Base-by-base conservation (phyloP, 2,329 filamentous ascomycete genomes). In the Biscogniauxia sp. region DNA sequence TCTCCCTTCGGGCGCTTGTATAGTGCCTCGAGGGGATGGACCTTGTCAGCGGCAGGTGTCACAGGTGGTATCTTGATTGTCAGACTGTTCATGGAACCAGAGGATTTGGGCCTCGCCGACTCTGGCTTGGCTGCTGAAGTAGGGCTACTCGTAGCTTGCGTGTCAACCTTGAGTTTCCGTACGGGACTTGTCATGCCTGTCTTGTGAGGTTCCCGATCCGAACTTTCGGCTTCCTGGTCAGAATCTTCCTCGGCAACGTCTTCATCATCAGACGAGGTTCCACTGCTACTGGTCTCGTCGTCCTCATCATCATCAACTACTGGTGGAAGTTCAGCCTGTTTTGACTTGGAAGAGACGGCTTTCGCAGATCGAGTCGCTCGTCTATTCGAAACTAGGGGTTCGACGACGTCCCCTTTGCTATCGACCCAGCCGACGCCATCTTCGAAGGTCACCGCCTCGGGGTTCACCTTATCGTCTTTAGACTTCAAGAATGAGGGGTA, bases 341-440 rank as follows among this genome's bases (percentile, higher is more conserved):
- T 62, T 17, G 64, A 25, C 17, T 62, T 54, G 2, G 65, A 45
- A 25, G 63, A 51, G 25, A 68, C 64, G 20, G 64, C 60, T 53
- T 73, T 74, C 8, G 69, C 68, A 15, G 68, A 63, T 2, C 64
- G 66, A 8, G 68, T 67, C 3, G 65, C 69, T 53, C 56, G 64
- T 51, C 69, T 76, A 56, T 75, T 81, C 32, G 69, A 72, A 64
- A 77, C 80, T 41, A 79, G 79, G 8, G 75, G 76, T 74, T 96
- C 91, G 2, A 96, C 84, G 1, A 97, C 78, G 58, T 88, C 86
- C 5, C 93, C 93, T 17, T 88, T 80, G 63, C 87, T 85, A 68
- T 97, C 89, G 0, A 97, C 84, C 94, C 95, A 98, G 1, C 94
- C 94, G 70, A 90, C 88, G 20, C 90, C 93, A 57, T 97, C 89